These are phyloP conservation scores for Chlamydomonas sphaeroides DNA, from an alignment of 139 green algal genomes.

Conservation along the genomic window DNA sequence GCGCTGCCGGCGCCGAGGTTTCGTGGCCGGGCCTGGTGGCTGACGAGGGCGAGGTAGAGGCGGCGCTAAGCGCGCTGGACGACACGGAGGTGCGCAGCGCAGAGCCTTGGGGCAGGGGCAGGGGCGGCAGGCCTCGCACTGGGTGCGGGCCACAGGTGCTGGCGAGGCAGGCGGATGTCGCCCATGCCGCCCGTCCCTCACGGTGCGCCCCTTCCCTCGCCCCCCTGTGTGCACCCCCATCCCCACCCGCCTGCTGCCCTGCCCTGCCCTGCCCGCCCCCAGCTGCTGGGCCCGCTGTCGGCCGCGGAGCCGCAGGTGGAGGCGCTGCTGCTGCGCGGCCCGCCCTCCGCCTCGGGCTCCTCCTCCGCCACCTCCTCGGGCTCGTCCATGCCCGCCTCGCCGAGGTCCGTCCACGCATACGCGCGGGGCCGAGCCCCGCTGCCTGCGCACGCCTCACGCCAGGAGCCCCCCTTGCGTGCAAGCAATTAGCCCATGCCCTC, in stretches of 20 bases:
- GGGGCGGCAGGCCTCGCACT: not conserved
- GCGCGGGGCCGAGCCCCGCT: too few species aligned
- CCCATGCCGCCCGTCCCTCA: too few species aligned
- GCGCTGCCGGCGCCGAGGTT: slow-evolving; percentile 1
- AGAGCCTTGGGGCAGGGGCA: too few species aligned
- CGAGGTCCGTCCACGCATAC: too few species aligned
- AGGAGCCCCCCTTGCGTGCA: too few species aligned
- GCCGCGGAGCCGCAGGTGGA: slow-evolving; percentile 1
- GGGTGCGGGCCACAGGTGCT: too few species aligned
- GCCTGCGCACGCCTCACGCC: too few species aligned
- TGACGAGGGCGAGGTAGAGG: not conserved
- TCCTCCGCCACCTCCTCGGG: not conserved
- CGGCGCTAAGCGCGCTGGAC: not conserved
- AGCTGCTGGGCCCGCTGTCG: slow-evolving; percentile 1
- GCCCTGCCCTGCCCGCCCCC: not conserved
- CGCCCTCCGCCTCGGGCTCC: not conserved
- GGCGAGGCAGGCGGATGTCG: too few species aligned
- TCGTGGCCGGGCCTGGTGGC: slow-evolving; percentile 7
- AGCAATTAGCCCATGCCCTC: too few species aligned
- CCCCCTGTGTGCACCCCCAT: not conserved
- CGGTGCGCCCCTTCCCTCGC: too few species aligned
- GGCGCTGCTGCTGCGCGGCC: slow-evolving; percentile 6
- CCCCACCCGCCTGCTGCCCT: not conserved
- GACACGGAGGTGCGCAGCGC: not conserved
- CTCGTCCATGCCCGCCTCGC: too few species aligned